Base-by-base conservation (phyloP, 2,329 filamentous ascomycete species). In the Chaetothyriales sp. region DNA sequence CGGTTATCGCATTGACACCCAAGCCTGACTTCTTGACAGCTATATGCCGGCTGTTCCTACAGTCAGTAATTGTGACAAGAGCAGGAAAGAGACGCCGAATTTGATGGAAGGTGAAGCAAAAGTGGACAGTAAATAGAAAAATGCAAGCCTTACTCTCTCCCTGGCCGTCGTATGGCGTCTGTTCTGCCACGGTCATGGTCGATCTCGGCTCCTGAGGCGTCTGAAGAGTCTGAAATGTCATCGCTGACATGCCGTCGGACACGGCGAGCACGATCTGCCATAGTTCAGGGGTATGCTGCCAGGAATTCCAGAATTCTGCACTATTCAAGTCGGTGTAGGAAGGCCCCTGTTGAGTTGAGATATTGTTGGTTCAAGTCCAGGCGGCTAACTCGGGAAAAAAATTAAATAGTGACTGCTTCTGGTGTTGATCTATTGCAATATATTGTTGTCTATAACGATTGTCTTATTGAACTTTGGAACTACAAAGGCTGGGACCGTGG, bases 201-300 rank as follows among this genome's bases (percentile, higher is more conserved):
- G 54, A 54, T 58, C 22, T 52, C 53, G 26, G 48, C 43, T 47
- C 55, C 55, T 47, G 58, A 60, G 15, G 56, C 58, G 22, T 57
- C 56, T 22, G 58, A 56, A 43, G 51, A 47, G 45, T 58, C 58
- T n/a, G 57, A 55, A 32, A 57, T 56, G 26, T 51, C 55, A 54
- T 60, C 58, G 48, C 58, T 60, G 51, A 60, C 52, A 47, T 57
- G 58, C 51, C 54, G 56, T 55, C 55, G 55, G 44, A 60, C 55
- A 49, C 58, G 55, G 39, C 57, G 55, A 52, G 49, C 53, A 52
- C 57, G 52, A 51, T 60, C 58, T 53, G 58, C 50, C 58, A 60
- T 60, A 43, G 49, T 44, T 47, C 19, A 51, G 43, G 56, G 53
- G 19, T 47, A n/a, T 39, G 10, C 12, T 15, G 32, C 10, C 9